These are phyloP conservation scores for Pythium dissimile DNA, from an alignment of 352 stramenopile species.

Conservation along the genomic window DNA sequence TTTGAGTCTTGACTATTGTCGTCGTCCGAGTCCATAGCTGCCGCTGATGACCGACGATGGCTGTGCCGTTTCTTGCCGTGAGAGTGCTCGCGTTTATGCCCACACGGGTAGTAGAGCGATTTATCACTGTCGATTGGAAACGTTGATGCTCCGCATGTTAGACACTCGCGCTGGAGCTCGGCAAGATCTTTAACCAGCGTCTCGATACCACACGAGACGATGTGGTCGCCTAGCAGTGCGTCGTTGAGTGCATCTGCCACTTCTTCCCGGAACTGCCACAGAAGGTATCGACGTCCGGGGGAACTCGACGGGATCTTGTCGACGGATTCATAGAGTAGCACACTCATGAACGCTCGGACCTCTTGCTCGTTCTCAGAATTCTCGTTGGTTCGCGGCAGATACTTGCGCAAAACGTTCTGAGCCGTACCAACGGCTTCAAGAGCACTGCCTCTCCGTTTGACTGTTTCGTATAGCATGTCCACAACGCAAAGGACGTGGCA, in stretches of 20 bases:
- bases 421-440: neutral
- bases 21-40: conserved; percentile 10
- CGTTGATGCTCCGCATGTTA: neutral
- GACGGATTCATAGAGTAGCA: conserved; percentile 8
- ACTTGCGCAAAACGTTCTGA: conserved; percentile 4
- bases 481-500: conserved; percentile 12
- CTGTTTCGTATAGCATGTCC: neutral
- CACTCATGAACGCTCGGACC: conserved; percentile 12
- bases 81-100: neutral
- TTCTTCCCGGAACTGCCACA: conserved; percentile 16
- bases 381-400: neutral
- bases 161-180: conserved; percentile 8
- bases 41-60: neutral
- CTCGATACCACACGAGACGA: conserved; percentile 1
- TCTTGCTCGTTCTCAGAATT: neutral
- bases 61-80: neutral
- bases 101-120: neutral
- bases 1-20: neutral
- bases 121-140: neutral
- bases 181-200: conserved; percentile 9
- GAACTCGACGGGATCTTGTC: neutral
- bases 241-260: conserved; percentile 15
- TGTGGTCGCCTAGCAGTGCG: neutral
- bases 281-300: conserved; percentile 7
- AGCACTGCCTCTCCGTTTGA: neutral